phyloP scores from a whole-genome alignment of 306 rosid species.

The Delonix regia region DNA sequence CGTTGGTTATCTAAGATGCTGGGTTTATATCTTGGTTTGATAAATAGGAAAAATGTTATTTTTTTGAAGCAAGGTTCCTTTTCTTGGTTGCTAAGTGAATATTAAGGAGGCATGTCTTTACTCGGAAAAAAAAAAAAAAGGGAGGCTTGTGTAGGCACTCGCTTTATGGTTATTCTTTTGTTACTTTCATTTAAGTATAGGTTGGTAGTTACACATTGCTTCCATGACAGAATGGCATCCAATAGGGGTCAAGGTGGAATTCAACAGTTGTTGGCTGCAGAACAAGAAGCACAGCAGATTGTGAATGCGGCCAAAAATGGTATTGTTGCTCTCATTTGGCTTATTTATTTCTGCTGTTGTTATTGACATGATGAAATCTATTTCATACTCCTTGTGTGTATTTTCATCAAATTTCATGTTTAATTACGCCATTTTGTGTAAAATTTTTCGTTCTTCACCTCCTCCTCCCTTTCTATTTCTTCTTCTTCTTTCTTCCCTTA shows the following conservation, averaged over 20 bases:
- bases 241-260: conserved; percentile 85
- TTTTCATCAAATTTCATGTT: background rate
- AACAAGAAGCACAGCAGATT: conserved; percentile 86
- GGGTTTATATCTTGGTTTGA: background rate
- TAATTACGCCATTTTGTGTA: background rate
- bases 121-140: no score
- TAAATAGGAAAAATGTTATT: no score
- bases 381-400: background rate
- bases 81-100: background rate
- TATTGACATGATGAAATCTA: background rate
- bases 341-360: background rate
- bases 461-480: no score
- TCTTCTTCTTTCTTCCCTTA: background rate
- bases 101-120: background rate
- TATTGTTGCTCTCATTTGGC: conserved; percentile 31
- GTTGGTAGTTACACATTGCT: conserved; percentile 1
- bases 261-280: conserved; percentile 89
- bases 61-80: no score
- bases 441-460: background rate
- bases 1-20: background rate
- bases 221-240: conserved; percentile 69
- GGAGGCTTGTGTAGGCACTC: no score
- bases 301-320: conserved; percentile 88
- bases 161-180: conserved; percentile 18
- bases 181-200: background rate